These are phyloP conservation scores for Endotrypanum monterogeii DNA, from an alignment of 208 protist species.

Conservation along the genomic window DNA sequence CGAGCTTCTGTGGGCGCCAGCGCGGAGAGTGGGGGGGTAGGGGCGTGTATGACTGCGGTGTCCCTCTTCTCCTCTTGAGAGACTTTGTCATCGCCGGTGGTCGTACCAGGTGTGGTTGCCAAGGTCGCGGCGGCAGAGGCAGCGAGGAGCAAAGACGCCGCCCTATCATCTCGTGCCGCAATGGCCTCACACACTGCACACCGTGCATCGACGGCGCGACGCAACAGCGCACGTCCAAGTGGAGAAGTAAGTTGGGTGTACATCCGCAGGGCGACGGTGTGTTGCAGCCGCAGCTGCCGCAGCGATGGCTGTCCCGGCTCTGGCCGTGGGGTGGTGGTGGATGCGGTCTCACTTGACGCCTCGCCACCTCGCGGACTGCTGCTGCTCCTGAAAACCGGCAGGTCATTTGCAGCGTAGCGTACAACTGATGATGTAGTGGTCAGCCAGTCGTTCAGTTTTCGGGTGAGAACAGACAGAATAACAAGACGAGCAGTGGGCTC, in stretches of 20 bases:
- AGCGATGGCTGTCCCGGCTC: background rate
- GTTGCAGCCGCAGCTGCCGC: slow-evolving; percentile 22
- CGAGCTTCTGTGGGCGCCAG: slow-evolving; percentile 14
- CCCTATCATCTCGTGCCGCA: slow-evolving; percentile 13
- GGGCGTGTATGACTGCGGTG: background rate
- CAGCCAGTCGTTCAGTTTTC: slow-evolving; percentile 24
- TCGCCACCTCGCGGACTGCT: background rate
- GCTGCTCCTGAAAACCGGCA: background rate
- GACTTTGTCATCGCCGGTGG: background rate
- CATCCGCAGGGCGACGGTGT: slow-evolving; percentile 28
- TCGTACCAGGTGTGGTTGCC: background rate
- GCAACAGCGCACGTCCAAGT: slow-evolving; percentile 15
- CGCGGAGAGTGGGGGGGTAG: background rate
- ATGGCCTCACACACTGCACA: slow-evolving; percentile 23
- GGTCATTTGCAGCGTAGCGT: background rate
- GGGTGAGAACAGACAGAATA: slow-evolving; percentile 34
- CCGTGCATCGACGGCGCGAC: slow-evolving; percentile 15
- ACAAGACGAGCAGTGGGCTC: slow-evolving; percentile 47
- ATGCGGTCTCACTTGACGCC: background rate
- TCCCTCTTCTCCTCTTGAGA: background rate
- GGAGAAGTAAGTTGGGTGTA: slow-evolving; percentile 35
- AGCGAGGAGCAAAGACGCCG: background rate
- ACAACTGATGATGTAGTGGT: slow-evolving; percentile 4
- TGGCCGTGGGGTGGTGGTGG: background rate
- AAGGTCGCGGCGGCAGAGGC: background rate